Base-by-base conservation (phyloP, 2,329 filamentous ascomycete species). In the Beauveria brongniartii region DNA sequence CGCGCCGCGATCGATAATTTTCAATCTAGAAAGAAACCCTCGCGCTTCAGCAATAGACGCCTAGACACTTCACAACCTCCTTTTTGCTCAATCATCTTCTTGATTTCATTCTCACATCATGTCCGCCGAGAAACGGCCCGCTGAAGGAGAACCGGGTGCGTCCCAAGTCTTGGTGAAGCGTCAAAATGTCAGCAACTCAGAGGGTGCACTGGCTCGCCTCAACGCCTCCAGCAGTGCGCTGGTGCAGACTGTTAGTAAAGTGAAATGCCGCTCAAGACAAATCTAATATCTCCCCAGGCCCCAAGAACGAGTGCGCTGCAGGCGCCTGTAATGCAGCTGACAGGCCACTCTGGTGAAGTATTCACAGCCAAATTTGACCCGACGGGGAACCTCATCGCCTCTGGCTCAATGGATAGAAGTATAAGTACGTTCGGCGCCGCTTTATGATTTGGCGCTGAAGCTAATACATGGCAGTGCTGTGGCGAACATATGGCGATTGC, bases 291-390 rank as follows among this genome's bases (percentile, higher is more conserved):
- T 51, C 64, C 64, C 53, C 74, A 96, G 92, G 83, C 84, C 64
- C 84, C 88, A 59, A 84, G 91, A 67, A 92, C 91, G 52, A 95
- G 91, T 72, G 86, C 84, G 57, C 82, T 99, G 34, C 87, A 95
- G 72, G 90, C 93, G 62, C 92, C 93, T 1, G 88, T 97, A 50
- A 97, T 97, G 92, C 91, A 97, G 75, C 80, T 99, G 60, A 88
- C 88, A 55, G 92, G 91, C 70, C 84, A 84, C 71, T 78, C 79
- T n/a, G 92, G 91, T 22, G 94, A 99, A 77, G 85, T 99, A 53
- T 97, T 97, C 71, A 82, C 91, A 26, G 89, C 91, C 54, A 88
- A 90, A 70, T 99, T 99, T 71, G 91, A 97, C 71, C 89, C 91
- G 3, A 89, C 89, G 2, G 93, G 92, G 48, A 88, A 92, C 64